These are phyloP conservation scores for Fusarium duplospermum DNA, from an alignment of 2,329 filamentous ascomycete genomes.

Conservation along the genomic window DNA sequence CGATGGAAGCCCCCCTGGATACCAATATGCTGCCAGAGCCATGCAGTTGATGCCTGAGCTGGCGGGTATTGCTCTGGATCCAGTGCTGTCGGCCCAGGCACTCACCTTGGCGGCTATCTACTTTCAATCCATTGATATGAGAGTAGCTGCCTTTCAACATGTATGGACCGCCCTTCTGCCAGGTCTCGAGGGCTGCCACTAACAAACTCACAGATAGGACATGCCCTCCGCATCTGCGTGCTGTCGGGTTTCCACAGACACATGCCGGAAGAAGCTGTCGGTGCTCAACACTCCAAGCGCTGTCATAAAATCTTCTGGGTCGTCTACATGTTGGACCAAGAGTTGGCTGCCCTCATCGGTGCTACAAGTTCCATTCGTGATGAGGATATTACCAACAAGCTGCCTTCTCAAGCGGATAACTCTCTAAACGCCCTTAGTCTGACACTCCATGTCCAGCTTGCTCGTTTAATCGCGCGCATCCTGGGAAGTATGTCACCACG, in stretches of 20 bases:
- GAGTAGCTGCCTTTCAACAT: conserved; percentile 53
- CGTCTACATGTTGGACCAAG: conserved; percentile 46
- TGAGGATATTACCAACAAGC: conserved; percentile 46
- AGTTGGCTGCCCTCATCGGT: conserved; percentile 44
- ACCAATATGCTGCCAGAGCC: conserved; percentile 53
- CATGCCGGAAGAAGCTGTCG: conserved; percentile 37
- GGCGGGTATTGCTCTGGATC: conserved; percentile 35
- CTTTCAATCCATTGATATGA: conserved; percentile 55
- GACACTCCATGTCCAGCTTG: conserved; percentile 42
- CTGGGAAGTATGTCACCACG: conserved; percentile 25
- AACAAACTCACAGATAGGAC: conserved; percentile 42
- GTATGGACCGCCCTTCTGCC: conserved; percentile 33
- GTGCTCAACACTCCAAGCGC: conserved; percentile 39
- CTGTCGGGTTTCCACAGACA: conserved; percentile 47
- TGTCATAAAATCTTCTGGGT: conserved; percentile 48
- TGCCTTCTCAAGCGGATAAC: conserved; percentile 44
- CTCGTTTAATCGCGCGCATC: conserved; percentile 40
- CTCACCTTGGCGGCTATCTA: conserved; percentile 52
- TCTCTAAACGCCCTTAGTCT: conserved; percentile 42
- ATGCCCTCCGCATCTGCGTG: conserved; percentile 48
- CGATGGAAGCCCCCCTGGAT: conserved; percentile 48
- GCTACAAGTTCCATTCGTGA: conserved; percentile 45
- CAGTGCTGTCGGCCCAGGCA: conserved; percentile 42
- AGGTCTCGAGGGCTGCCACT: background rate
- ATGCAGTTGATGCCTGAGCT: conserved; percentile 54